Conservation (phyloP, 495 filamentous ascomycete genomes). For the Podospora pseudocomata region DNA sequence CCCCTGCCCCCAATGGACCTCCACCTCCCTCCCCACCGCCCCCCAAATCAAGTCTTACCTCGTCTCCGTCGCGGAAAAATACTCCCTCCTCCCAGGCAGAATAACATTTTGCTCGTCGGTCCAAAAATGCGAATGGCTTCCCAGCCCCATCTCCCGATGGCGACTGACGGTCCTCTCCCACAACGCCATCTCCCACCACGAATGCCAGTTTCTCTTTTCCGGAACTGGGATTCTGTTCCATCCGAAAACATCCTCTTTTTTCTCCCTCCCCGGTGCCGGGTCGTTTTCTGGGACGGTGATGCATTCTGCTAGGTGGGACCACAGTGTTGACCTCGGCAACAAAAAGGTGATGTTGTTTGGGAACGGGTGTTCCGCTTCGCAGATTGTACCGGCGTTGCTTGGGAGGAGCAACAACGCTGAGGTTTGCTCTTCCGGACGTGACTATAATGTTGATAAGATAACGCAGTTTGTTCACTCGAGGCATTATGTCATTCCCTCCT, state of each 20-base stretch:
- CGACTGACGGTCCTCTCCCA: not conserved
- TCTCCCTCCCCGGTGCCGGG: conserved; percentile 52
- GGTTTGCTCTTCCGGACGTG: not conserved
- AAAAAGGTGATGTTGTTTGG: conserved; percentile 60
- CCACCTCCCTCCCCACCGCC: conserved; percentile 49
- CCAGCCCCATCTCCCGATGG: not conserved
- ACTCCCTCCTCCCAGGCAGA: conserved; percentile 45
- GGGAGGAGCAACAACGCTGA: not conserved
- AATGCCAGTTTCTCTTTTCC: conserved; percentile 42
- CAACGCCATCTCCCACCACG: conserved; percentile 11
- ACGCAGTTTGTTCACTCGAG: not conserved
- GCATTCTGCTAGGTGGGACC: conserved; percentile 56
- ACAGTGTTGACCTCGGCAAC: conserved; percentile 39
- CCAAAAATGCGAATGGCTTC: not conserved
- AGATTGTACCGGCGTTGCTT: conserved; percentile 40
- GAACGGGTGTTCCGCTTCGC: conserved; percentile 54
- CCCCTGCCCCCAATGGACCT: conserved; percentile 55
- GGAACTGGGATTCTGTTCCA: conserved; percentile 48
- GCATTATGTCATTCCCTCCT: not conserved
- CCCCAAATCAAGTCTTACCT: conserved; percentile 59
- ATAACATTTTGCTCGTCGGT: not conserved
- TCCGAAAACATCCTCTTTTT: conserved; percentile 23
- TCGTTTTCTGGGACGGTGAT: conserved; percentile 53
- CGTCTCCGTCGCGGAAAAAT: conserved; percentile 54
- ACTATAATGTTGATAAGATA: not conserved